Evolutionary conservation across 2,329 filamentous ascomycete species (phyloP), one percentile per base, ranked within the genome.

Genomic region (Colletotrichum shisoi): DNA sequence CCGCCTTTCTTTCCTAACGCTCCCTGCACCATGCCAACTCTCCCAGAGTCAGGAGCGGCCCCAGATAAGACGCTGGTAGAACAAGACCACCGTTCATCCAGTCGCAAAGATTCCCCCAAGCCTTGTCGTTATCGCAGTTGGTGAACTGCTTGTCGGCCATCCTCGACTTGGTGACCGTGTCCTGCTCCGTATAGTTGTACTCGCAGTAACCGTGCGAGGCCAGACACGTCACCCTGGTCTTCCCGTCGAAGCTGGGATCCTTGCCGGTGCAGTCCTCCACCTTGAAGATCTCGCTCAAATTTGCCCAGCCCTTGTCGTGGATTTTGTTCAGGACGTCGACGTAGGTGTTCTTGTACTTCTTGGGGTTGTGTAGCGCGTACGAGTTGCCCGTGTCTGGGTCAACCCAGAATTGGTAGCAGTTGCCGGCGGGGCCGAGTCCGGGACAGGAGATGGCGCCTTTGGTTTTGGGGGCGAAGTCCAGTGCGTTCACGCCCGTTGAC

Each of bases 331-430:
- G 60, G 8, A 71, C 66, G 19, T 71, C 70, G 24, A 72, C 65
- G n/a, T 73, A 67, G 4, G 69, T 70, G 61, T 73, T 72, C 39
- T 49, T n/a, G 12, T 52, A 70, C 54, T 74, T 71, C 3, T 63
- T 59, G 1, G 71, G 72, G 63, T 72, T 74, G 51, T 74, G 72
- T 2, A 74, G 65, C 4, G 72, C 70, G 57, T 72, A 74, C 0
- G 72, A 71, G 68, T 70, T 71, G 19, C 63, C 67, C 40, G 46
- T 64, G n/a, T 68, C 71, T 11, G 63, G 63, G 12, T 73, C 71
- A 40, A 71, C 54, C 67, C 70, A 74, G 62, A 67, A 73, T 37
- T 73, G 72, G 46, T 71, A 70, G 57, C 72, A 71, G 45, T 60
- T 63, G 2, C 63, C 63, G 19, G 53, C 53, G 17, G 56, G 51